Base-by-base conservation (phyloP, 2,329 filamentous ascomycete species). In the Nemania serpens region DNA sequence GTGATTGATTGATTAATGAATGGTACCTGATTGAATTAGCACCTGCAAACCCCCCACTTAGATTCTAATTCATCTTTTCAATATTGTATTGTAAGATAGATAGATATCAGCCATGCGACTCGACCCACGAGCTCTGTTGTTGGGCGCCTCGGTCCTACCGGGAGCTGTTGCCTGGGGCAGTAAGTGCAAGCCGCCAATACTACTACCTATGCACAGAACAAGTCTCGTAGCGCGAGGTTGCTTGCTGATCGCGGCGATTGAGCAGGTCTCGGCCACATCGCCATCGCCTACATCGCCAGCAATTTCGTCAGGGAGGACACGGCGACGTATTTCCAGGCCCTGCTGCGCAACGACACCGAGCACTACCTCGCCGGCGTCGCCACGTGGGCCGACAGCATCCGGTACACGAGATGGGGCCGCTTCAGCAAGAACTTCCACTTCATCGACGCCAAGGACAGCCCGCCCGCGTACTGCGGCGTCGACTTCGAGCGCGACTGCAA, bases 381-480 rank as follows among this genome's bases (percentile, higher is more conserved):
- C 2, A 85, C 85, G 10, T 90, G 88, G 88, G 87, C 87, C 33
- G 87, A 90, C 75, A 86, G 81, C 41, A 80, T 87, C 72, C 81
- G 86, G 22, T 89, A 89, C 75, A 88, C 84, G 7, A 80, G 81
- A 72, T 87, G 84, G 77, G 86, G 85, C 13, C 78, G 79, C 39
- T 89, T 85, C 74, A 85, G 83, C 9, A 83, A 80, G 65, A 81
- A 81, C 36, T 88, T 88, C 73, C 87, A 90, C 78, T 90, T 86
- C 76, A 89, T 90, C 74, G 87, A 90, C 71, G 87, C 87, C 59
- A 82, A 88, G 68, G 87, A 90, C 74, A 72, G 77, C 62, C 87
- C 87, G 51, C 87, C 87, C 1, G 66, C 69, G 18, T 78, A 76
- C 43, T 90, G 87, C 76, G 80, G 79, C 58, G 82, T 90, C 66